These are phyloP conservation scores for Tulasnella sp. DNA, from an alignment of 768 basidiomycete species.

Conservation along the genomic window DNA sequence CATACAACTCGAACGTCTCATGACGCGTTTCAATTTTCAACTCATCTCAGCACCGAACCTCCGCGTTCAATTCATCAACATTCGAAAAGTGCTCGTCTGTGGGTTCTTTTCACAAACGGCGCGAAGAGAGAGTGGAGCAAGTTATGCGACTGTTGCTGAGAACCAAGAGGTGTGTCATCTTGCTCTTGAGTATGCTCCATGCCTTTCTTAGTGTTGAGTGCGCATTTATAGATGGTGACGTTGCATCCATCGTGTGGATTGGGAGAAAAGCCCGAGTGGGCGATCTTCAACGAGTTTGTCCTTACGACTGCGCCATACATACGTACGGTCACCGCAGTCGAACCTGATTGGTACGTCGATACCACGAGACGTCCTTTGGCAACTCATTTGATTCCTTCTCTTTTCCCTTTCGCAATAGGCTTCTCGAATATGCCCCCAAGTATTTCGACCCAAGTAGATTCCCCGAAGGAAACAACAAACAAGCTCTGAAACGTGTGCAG, in stretches of 20 bases:
- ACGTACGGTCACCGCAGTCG: constrained; percentile 80
- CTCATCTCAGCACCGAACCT: too few relatives aligned
- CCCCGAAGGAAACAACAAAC: constrained; percentile 57
- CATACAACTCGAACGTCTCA: constrained; percentile 28
- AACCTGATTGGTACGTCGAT: constrained; percentile 62
- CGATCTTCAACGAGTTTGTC: constrained; percentile 87
- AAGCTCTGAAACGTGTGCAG: constrained; percentile 40
- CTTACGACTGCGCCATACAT: constrained; percentile 80
- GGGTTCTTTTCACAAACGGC: constrained; percentile 35
- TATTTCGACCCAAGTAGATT: constrained; percentile 63
- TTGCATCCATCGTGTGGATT: constrained; percentile 81
- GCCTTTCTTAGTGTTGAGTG: background rate
- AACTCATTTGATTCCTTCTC: background rate
- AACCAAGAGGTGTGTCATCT: constrained; percentile 49
- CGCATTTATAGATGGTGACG: constrained; percentile 39
- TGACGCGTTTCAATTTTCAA: too few relatives aligned
- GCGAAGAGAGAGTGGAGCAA: constrained; percentile 59
- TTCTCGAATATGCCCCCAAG: constrained; percentile 44
- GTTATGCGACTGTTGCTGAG: constrained; percentile 85
- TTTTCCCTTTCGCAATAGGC: too few relatives aligned
- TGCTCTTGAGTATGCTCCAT: background rate
- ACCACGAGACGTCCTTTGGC: background rate
- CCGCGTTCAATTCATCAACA: constrained; percentile 30
- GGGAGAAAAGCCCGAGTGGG: constrained; percentile 81
- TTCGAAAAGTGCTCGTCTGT: constrained; percentile 29